These are phyloP conservation scores for Xylaria nigripes DNA, from an alignment of 495 filamentous ascomycete species.

Conservation along the genomic window DNA sequence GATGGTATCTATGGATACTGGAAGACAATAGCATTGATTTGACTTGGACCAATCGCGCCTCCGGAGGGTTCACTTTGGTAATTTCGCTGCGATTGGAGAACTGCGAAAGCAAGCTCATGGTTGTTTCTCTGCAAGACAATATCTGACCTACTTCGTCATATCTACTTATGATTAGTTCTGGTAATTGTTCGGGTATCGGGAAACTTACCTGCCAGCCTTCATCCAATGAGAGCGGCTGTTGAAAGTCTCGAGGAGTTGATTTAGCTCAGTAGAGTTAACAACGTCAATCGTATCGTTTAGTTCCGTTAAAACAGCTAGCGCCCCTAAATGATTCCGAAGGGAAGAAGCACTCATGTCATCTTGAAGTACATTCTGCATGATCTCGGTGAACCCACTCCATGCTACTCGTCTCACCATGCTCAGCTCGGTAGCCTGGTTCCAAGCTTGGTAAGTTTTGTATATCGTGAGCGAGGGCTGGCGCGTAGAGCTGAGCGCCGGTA, in stretches of 20 bases:
- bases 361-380: slow-evolving; percentile 50
- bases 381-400: slow-evolving; percentile 56
- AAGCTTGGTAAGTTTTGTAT: slow-evolving; percentile 70
- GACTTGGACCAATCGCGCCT: slow-evolving; percentile 65
- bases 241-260: slow-evolving; percentile 54
- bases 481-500: slow-evolving; percentile 59
- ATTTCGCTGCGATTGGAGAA: slow-evolving; percentile 52
- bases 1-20: slow-evolving; percentile 65
- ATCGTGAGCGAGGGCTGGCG: slow-evolving; percentile 57
- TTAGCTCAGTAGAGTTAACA: slow-evolving; percentile 48
- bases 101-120: slow-evolving; percentile 71
- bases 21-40: slow-evolving; percentile 65
- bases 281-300: slow-evolving; percentile 66
- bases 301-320: slow-evolving; percentile 71
- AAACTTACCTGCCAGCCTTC: slow-evolving; percentile 60
- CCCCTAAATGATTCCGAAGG: slow-evolving; percentile 56
- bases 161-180: slow-evolving; percentile 33
- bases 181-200: slow-evolving; percentile 3
- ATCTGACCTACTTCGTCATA: slow-evolving; percentile 76
- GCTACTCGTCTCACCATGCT: slow-evolving; percentile 43
- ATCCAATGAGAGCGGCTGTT: slow-evolving; percentile 65
- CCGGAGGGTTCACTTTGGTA: slow-evolving; percentile 47
- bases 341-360: slow-evolving; percentile 50
- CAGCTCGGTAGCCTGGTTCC: slow-evolving; percentile 58
- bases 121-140: slow-evolving; percentile 69